These are phyloP conservation scores for Scedosporium aurantiacum DNA, from an alignment of 2,329 filamentous ascomycete genomes.

Conservation along the genomic window DNA sequence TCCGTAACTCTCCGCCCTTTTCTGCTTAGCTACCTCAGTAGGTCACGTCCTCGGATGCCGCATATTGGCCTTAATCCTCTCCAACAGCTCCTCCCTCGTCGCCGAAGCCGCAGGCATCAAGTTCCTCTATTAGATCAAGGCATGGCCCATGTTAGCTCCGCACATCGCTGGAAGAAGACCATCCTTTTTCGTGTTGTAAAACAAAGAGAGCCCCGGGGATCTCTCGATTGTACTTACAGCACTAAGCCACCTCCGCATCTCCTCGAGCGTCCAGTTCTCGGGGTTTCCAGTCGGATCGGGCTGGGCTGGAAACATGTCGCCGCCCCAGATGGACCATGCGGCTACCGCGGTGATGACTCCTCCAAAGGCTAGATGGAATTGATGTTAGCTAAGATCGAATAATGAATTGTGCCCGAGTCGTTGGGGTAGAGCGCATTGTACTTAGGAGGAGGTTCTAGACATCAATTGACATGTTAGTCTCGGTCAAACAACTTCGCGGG, in stretches of 20 bases:
- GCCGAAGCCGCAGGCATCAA: constrained; percentile 32
- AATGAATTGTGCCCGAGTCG: not conserved
- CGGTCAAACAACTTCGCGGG: not conserved
- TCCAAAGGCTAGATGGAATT: constrained; percentile 51
- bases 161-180: too few relatives aligned
- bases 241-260: constrained; percentile 71
- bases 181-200: not conserved
- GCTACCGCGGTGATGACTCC: constrained; percentile 73
- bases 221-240: constrained; percentile 47
- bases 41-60: constrained; percentile 24
- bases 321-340: constrained; percentile 75
- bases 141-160: constrained; percentile 1
- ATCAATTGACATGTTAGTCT: constrained; percentile 6
- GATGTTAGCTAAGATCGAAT: not conserved
- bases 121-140: constrained; percentile 26
- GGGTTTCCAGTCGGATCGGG: constrained; percentile 68
- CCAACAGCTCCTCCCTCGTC: constrained; percentile 34
- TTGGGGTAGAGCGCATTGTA: constrained; percentile 22
- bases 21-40: too few relatives aligned
- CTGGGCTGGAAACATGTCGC: constrained; percentile 68
- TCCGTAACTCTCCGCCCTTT: too few relatives aligned
- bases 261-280: constrained; percentile 62
- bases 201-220: not conserved
- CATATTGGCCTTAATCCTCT: constrained; percentile 35
- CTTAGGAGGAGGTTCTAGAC: constrained; percentile 58